phyloP scores from a whole-genome alignment of 164 flowering plant species.

The Chimonanthus praecox region DNA sequence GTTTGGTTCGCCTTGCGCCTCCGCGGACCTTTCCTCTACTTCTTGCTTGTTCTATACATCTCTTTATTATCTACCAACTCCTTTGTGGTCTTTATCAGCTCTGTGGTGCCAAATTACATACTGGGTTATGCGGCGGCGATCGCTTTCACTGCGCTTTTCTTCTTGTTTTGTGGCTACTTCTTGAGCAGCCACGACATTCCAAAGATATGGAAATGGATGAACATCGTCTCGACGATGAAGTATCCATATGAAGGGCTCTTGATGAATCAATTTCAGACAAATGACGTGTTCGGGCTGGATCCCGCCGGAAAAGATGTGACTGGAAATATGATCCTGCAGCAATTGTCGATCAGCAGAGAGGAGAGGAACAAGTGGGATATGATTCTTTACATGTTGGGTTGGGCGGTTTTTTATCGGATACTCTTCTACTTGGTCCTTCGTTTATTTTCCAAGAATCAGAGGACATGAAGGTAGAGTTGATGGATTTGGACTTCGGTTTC shows the following conservation, averaged over 20 bases:
- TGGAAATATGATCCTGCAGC: slow-evolving; percentile 36
- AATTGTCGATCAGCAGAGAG: slow-evolving; percentile 19
- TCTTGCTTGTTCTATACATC: slow-evolving; percentile 44
- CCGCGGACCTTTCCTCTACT: slow-evolving; percentile 42
- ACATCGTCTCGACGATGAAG: slow-evolving; percentile 58
- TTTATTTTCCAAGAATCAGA: slow-evolving; percentile 67
- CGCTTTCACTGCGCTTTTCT: slow-evolving; percentile 73
- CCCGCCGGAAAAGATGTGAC: slow-evolving; percentile 12
- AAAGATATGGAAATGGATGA: slow-evolving; percentile 55
- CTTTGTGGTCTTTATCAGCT: slow-evolving; percentile 66
- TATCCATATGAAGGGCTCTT: slow-evolving; percentile 69
- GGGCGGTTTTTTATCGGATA: slow-evolving; percentile 61
- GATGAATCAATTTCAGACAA: slow-evolving; percentile 51
- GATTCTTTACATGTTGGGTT: slow-evolving; percentile 46
- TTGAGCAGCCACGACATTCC: slow-evolving; percentile 51
- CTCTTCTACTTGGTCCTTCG: slow-evolving; percentile 60
- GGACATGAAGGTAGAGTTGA: slow-evolving; percentile 17
- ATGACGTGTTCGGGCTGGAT: slow-evolving; percentile 11
- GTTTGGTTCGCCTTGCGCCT: slow-evolving; percentile 48
- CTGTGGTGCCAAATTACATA: slow-evolving; percentile 66
- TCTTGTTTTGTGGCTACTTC: slow-evolving; percentile 76
- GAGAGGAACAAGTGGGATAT: slow-evolving; percentile 42
- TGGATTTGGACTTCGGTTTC: background rate
- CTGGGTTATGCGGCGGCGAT: slow-evolving; percentile 70
- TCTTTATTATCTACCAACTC: slow-evolving; percentile 71